phyloP scores from a whole-genome alignment of 768 basidiomycete species.

The Hericium rajendrae region DNA sequence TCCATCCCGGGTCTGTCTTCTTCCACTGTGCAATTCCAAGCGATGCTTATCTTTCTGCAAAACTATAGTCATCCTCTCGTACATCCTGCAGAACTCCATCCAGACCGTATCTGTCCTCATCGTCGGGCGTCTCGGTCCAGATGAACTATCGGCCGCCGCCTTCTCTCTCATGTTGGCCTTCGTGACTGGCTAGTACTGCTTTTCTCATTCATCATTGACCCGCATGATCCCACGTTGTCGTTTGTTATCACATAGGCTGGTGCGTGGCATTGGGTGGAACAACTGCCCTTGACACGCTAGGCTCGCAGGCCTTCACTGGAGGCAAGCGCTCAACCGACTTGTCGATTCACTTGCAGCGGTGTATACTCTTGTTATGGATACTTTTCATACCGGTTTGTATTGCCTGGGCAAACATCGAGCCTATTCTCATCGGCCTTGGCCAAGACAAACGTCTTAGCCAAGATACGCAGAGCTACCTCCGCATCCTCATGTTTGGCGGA shows the following conservation, averaged over 20 bases:
- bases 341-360: slow-evolving; percentile 64
- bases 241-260: slow-evolving; percentile 43
- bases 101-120: slow-evolving; percentile 58
- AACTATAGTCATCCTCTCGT: slow-evolving; percentile 51
- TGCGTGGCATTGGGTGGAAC: slow-evolving; percentile 71
- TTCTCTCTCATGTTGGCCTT: slow-evolving; percentile 72
- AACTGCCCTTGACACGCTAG: slow-evolving; percentile 68
- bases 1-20: slow-evolving; percentile 12
- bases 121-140: slow-evolving; percentile 56
- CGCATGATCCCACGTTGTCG: slow-evolving; percentile 38
- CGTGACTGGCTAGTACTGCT: slow-evolving; percentile 58
- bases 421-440: slow-evolving; percentile 52
- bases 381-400: slow-evolving; percentile 54
- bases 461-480: slow-evolving; percentile 57
- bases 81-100: slow-evolving; percentile 65
- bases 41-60: not conserved
- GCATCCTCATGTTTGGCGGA: slow-evolving; percentile 52
- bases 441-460: slow-evolving; percentile 47
- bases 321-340: slow-evolving; percentile 50
- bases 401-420: slow-evolving; percentile 56
- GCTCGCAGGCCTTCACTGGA: slow-evolving; percentile 70
- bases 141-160: slow-evolving; percentile 62
- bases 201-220: slow-evolving; percentile 16
- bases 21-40: not conserved
- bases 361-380: slow-evolving; percentile 52